Evolutionary conservation across 2,329 filamentous ascomycete genomes (phyloP).

Genomic region (Magnaporthiopsis rhizophila): DNA sequence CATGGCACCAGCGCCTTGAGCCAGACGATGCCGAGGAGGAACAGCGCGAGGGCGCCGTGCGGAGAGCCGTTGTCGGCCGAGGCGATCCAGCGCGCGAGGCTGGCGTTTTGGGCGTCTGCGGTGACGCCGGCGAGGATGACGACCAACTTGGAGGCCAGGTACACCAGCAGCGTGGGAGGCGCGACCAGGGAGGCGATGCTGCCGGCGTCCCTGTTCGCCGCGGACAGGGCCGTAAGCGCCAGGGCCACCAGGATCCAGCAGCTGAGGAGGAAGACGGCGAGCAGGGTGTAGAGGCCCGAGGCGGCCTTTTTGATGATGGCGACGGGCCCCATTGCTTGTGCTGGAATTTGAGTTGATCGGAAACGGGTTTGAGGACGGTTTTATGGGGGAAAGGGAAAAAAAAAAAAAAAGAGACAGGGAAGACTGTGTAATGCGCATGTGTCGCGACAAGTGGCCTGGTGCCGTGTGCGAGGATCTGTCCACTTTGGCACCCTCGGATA

Average conservation of each 20-base stretch:
- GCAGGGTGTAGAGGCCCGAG: not conserved
- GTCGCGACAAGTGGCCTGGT: not conserved
- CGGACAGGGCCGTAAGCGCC: not conserved
- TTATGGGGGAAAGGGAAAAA: too few species aligned
- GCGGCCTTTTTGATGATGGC: not conserved
- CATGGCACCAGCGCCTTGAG: not conserved
- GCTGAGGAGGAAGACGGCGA: not conserved
- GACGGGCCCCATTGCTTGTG: not conserved
- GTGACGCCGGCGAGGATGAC: not conserved
- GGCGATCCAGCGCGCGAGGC: not conserved
- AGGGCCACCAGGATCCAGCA: not conserved
- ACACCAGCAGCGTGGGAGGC: not conserved
- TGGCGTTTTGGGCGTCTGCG: not conserved
- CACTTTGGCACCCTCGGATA: not conserved
- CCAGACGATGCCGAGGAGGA: slow-evolving; percentile 1
- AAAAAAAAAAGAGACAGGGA: not conserved
- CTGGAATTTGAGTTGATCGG: too few species aligned
- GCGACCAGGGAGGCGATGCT: not conserved
- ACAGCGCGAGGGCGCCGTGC: not conserved
- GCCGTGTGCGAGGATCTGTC: not conserved
- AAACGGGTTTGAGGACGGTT: too few species aligned
- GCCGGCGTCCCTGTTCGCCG: not conserved
- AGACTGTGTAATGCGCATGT: not conserved
- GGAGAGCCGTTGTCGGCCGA: slow-evolving; percentile 1
- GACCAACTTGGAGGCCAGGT: not conserved